phyloP scores from a whole-genome alignment of 208 protist species.

The Spongospora subterranea region DNA sequence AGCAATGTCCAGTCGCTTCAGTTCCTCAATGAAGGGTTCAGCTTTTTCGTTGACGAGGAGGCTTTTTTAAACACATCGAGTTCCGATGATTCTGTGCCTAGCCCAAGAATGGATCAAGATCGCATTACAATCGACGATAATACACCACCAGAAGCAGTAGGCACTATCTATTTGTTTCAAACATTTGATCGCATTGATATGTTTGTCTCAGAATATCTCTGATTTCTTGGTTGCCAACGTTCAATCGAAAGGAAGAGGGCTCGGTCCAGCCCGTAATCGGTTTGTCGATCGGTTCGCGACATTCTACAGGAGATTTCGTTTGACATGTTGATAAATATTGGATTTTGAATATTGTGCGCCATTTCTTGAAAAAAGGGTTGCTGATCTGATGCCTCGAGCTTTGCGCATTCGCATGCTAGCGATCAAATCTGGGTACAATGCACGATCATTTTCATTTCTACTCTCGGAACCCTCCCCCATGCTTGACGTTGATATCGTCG shows the following conservation, averaged over 20 bases:
- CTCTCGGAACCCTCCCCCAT: background rate
- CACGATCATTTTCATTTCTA: background rate
- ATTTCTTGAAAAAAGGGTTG: too few relatives aligned
- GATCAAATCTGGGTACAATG: too few relatives aligned
- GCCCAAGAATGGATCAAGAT: background rate
- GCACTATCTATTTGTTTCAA: background rate
- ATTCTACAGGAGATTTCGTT: conserved; percentile 19
- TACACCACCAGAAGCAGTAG: background rate
- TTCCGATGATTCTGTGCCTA: background rate
- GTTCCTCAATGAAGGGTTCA: background rate
- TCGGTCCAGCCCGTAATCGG: background rate
- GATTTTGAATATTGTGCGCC: too few relatives aligned
- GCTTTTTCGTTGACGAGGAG: background rate
- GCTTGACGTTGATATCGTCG: conserved; percentile 21
- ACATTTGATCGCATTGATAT: background rate
- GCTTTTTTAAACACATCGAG: background rate
- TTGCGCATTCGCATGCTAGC: too few relatives aligned
- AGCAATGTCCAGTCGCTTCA: background rate
- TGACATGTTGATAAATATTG: conserved; percentile 1
- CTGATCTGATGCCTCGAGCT: too few relatives aligned
- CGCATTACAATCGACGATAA: background rate
- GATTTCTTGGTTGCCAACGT: background rate
- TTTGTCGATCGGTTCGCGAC: conserved; percentile 29
- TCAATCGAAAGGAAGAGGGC: background rate
- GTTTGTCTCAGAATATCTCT: background rate